phyloP scores from a whole-genome alignment of 208 protist species.

The Trypanosoma mega region DNA sequence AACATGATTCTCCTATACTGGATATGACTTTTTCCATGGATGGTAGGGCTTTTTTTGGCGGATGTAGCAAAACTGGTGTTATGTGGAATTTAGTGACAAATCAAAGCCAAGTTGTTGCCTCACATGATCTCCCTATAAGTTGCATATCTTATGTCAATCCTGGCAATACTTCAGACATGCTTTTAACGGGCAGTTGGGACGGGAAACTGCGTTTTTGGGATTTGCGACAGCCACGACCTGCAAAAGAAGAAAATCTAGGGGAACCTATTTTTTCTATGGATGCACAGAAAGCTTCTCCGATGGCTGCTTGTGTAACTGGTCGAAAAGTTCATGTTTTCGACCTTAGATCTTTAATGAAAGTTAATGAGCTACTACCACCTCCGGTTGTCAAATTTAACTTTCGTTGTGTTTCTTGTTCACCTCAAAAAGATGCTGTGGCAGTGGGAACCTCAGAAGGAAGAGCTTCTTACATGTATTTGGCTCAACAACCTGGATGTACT shows the following conservation, averaged over 20 bases:
- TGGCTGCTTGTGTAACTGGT: conserved; percentile 71
- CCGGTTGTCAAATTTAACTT: conserved; percentile 70
- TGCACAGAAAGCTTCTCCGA: conserved; percentile 47
- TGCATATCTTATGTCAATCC: conserved; percentile 60
- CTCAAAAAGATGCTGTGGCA: conserved; percentile 59
- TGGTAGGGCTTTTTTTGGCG: conserved; percentile 73
- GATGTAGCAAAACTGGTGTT: conserved; percentile 69
- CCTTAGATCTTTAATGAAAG: conserved; percentile 55
- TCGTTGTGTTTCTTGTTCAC: conserved; percentile 58
- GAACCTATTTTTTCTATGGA: conserved; percentile 80
- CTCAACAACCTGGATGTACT: conserved; percentile 40
- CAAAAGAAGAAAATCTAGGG: conserved; percentile 66
- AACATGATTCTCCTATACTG: conserved; percentile 54
- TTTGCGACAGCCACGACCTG: conserved; percentile 52
- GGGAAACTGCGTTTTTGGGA: conserved; percentile 87
- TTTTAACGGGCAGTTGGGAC: conserved; percentile 86
- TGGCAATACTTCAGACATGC: conserved; percentile 39
- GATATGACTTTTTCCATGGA: conserved; percentile 66
- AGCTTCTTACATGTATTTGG: conserved; percentile 54
- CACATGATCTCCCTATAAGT: conserved; percentile 82
- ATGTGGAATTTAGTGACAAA: conserved; percentile 80
- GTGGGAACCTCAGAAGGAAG: conserved; percentile 75
- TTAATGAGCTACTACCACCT: conserved; percentile 43
- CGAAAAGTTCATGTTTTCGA: conserved; percentile 64
- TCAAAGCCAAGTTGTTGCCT: conserved; percentile 64